Conservation (phyloP, 148 eudicot genomes). For the Vaccinium myrtillus region DNA sequence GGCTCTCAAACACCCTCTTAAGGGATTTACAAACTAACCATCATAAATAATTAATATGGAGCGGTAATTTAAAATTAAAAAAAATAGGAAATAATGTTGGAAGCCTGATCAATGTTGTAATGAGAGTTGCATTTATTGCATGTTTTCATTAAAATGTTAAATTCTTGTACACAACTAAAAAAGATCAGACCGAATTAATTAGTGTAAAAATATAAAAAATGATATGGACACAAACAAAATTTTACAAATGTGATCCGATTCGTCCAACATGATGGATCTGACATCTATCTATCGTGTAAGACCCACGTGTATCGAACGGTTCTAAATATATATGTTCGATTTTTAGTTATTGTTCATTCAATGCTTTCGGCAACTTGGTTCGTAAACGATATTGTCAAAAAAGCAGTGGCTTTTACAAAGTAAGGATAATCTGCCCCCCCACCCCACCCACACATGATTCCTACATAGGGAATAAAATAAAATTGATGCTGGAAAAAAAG, state of each 20-base stretch:
- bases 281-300: background rate
- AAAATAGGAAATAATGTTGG: background rate
- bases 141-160: background rate
- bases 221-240: background rate
- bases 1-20: too few species aligned
- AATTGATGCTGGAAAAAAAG: background rate
- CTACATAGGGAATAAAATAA: background rate
- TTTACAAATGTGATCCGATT: too few species aligned
- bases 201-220: too few species aligned
- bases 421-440: background rate
- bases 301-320: background rate
- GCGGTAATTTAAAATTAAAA: too few species aligned
- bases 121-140: too few species aligned
- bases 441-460: background rate
- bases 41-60: too few species aligned
- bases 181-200: background rate
- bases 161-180: background rate
- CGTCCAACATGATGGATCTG: background rate
- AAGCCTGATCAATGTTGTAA: background rate
- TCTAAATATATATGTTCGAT: too few species aligned
- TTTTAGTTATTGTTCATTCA: background rate
- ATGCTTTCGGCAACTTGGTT: background rate
- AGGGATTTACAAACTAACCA: too few species aligned
- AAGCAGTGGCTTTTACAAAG: slow-evolving; percentile 1
- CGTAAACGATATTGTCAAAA: background rate